Base-by-base conservation (phyloP, 2,329 filamentous ascomycete species). In the Pseudopithomyces chartarum region DNA sequence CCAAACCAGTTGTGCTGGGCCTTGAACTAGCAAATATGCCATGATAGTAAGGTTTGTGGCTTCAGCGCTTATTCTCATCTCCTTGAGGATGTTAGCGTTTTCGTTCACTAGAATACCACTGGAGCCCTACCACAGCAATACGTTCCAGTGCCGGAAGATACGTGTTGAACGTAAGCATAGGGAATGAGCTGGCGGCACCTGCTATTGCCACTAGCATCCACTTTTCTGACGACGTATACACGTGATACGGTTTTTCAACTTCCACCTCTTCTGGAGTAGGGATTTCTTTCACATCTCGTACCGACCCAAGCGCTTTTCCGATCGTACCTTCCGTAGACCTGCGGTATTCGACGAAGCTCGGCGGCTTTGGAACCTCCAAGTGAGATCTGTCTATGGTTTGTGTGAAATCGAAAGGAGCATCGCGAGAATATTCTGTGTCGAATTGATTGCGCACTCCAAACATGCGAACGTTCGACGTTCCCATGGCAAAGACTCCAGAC, bases 1-100 rank as follows among this genome's bases (percentile, higher is more conserved):
- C 78, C 80, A 84, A 49, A 84, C 71, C 3, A 78, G 71, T 0
- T 82, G 81, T 2, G 80, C 77, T 15, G 84, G 65, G 6, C 80
- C 83, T 67, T 84, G 82, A 3, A 83, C 70, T 48, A 68, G 53
- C 58, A 76, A 63, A 43, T 73, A 76, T 29, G 66, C 62, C 11
- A 68, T 75, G n/a, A 77, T 58, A 11, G 70, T 73, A 36, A 75
- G 50, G 29, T 71, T 71, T 26, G 75, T 69, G 34, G 63, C 48
- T 7, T 59, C 60, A 10, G 60, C 58, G 13, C 66, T 66, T 8
- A 70, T 60, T 38, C 64, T 47, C 22, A 79, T 60, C 17, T 76
- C 73, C 19, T 59, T 45, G 29, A 38, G 66, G 11, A 36, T 32
- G 26, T 57, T n/a, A 52, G 45, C 4, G 45, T 19, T 13, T 26